phyloP scores from a whole-genome alignment of 2,329 filamentous ascomycete genomes.

The Onygenales sp. region DNA sequence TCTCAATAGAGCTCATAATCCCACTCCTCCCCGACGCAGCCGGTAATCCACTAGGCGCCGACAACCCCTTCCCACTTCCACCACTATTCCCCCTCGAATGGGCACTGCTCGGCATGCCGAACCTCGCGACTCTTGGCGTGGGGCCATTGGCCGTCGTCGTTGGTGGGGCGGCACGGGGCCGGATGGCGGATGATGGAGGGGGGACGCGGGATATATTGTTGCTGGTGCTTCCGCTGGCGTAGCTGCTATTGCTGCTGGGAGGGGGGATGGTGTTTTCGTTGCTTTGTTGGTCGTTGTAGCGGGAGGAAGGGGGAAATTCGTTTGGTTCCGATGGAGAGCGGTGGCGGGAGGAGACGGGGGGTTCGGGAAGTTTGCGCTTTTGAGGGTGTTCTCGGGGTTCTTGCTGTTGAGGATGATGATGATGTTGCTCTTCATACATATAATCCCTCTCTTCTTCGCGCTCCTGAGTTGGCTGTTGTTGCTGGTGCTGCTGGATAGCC shows the following conservation, averaged over 20 bases:
- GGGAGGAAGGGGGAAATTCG: background rate
- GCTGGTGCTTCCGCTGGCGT: background rate
- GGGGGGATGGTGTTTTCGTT: background rate
- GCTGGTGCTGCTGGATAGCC: constrained; percentile 26
- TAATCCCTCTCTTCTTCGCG: background rate
- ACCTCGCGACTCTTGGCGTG: constrained; percentile 24
- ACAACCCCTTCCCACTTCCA: constrained; percentile 9
- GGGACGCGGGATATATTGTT: constrained; percentile 6
- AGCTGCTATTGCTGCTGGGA: background rate
- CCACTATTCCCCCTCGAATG: constrained; percentile 28
- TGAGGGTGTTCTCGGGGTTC: background rate
- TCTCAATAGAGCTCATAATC: constrained; percentile 78
- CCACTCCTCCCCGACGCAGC: constrained; percentile 49
- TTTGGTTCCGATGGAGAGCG: background rate
- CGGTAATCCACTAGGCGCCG: constrained; percentile 23
- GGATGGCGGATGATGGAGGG: constrained; percentile 19
- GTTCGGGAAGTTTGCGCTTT: background rate
- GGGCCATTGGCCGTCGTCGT: constrained; percentile 7
- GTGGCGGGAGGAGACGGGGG: background rate
- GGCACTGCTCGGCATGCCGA: constrained; percentile 19
- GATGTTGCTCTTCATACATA: background rate
- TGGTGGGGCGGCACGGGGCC: constrained; percentile 14
- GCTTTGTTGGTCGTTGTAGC: constrained; percentile 1
- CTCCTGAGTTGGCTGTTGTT: constrained; percentile 4
- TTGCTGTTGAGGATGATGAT: background rate